Percentiles rank a stretch among this genome's conserved stretches.
Conservation (phyloP, 2,329 filamentous ascomycete genomes). For the Penicillium frequentans region DNA sequence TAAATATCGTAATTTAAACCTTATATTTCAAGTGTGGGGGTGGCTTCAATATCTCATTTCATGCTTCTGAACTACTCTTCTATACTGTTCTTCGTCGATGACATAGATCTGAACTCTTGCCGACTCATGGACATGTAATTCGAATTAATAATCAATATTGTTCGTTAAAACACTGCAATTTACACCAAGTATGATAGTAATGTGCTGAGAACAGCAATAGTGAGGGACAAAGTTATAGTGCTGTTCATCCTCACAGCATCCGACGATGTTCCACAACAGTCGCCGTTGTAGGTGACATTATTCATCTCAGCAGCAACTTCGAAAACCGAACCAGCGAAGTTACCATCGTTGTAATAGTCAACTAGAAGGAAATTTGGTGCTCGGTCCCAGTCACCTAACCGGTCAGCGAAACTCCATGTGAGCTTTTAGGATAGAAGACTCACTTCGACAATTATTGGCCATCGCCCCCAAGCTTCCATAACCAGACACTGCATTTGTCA, state of each 20-base stretch:
- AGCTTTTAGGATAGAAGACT: background rate
- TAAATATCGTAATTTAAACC: background rate
- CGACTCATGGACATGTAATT: background rate
- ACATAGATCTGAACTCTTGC: background rate
- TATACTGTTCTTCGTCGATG: background rate
- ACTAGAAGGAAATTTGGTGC: background rate
- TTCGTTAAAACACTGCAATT: background rate
- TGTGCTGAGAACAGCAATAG: background rate
- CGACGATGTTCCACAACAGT: background rate
- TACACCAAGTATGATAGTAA: background rate
- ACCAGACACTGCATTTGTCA: background rate
- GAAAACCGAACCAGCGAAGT: background rate
- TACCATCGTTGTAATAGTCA: background rate
- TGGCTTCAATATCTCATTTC: background rate
- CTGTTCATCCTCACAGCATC: background rate
- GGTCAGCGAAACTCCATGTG: background rate
- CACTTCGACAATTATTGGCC: conserved; percentile 1
- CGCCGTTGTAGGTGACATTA: background rate
- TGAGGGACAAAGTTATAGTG: background rate
- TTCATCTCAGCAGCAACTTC: conserved; percentile 1
- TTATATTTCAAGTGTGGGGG: background rate
- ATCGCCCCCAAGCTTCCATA: background rate
- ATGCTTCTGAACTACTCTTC: background rate
- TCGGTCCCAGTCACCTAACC: background rate
- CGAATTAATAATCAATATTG: background rate